Evolutionary conservation across 2,329 filamentous ascomycete species (phyloP).

Genomic region (Xylaria digitata): DNA sequence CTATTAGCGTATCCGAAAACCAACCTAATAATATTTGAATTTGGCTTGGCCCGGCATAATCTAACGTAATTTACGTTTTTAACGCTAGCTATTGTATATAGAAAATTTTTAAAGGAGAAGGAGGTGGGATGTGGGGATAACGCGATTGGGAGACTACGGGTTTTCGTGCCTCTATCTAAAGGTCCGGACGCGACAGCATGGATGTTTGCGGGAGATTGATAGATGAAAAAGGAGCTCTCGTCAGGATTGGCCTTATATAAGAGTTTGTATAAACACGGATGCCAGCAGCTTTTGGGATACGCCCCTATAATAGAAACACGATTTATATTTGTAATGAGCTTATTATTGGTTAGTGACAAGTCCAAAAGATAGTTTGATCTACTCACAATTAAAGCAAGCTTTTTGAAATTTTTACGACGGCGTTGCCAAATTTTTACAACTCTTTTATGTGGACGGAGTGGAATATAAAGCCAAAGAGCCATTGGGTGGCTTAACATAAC

Average conservation of each 20-base stretch:
- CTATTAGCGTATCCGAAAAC: conserved; percentile 12
- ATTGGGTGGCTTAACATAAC: background rate
- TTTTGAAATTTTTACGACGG: background rate
- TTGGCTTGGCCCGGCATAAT: background rate
- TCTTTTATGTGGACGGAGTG: background rate
- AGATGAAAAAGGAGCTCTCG: conserved; percentile 1
- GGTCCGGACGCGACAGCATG: conserved; percentile 10
- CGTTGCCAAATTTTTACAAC: conserved; percentile 18
- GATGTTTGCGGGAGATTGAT: conserved; percentile 16
- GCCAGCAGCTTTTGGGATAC: conserved; percentile 8
- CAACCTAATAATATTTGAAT: conserved; percentile 5
- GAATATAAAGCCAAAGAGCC: conserved; percentile 21
- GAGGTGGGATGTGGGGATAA: conserved; percentile 1
- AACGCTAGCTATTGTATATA: conserved; percentile 15
- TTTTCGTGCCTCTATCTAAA: background rate
- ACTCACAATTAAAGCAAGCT: conserved; percentile 17
- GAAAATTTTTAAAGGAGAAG: background rate
- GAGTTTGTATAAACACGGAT: background rate
- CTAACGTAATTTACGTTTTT: conserved; percentile 3
- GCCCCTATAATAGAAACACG: background rate
- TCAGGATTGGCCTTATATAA: background rate
- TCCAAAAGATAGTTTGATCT: background rate
- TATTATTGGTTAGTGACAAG: background rate
- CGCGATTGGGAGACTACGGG: background rate
- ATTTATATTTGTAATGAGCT: conserved; percentile 10